Evolutionary conservation across 306 rosid species (phyloP).

Genomic region (Castanea mollissima): DNA sequence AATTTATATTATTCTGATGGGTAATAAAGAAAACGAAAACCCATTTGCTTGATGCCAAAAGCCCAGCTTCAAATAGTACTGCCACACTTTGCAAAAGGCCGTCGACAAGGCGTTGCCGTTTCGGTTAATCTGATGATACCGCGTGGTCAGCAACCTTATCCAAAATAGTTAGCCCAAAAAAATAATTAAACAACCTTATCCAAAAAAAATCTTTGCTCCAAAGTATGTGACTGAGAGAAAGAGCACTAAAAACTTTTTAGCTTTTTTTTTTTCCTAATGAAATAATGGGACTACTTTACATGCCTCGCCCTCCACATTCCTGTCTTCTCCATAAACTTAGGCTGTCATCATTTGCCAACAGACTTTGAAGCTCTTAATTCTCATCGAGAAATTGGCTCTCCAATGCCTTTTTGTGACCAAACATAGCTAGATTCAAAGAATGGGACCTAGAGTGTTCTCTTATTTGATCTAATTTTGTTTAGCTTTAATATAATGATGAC

Average conservation of each 20-base stretch:
- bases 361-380: background rate
- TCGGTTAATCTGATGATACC: too few species aligned
- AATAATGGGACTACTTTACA: constrained; percentile 1
- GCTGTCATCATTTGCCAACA: constrained; percentile 30
- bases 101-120: too few species aligned
- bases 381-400: background rate
- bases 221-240: background rate
- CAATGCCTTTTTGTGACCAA: background rate
- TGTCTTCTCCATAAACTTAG: constrained; percentile 24
- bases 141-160: too few species aligned
- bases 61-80: too few species aligned
- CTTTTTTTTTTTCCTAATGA: constrained; percentile 5
- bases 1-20: too few species aligned
- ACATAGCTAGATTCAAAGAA: background rate
- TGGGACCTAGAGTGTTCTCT: background rate
- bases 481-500: background rate
- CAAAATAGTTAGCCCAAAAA: too few species aligned
- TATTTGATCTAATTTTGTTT: background rate
- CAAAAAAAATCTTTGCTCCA: constrained; percentile 3
- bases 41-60: too few species aligned
- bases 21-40: too few species aligned
- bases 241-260: background rate
- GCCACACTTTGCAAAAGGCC: too few species aligned
- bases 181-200: background rate
- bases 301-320: background rate